Conservation (phyloP, 768 basidiomycete species). For the Tulasnella sp. region DNA sequence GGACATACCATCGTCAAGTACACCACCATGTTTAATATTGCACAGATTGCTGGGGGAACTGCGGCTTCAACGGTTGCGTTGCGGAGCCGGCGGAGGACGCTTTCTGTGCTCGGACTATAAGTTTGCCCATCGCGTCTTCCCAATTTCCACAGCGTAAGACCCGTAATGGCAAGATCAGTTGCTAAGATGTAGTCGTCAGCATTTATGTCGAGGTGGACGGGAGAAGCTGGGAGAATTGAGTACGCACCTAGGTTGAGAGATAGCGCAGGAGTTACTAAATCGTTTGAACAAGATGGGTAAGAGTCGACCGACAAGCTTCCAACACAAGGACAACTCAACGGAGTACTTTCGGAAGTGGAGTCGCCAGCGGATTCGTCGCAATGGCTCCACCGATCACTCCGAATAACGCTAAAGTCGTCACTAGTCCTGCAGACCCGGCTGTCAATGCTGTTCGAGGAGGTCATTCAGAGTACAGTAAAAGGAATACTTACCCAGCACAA, state of each 20-base stretch:
- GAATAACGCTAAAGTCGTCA: neutral
- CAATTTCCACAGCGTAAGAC: neutral
- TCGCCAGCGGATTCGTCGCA: neutral
- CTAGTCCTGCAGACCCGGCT: neutral
- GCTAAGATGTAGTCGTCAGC: neutral
- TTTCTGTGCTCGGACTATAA: neutral
- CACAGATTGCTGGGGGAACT: neutral
- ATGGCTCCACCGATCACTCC: neutral
- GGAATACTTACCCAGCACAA: neutral
- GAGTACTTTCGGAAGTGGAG: neutral
- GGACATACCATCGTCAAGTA: neutral
- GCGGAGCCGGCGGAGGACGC: neutral
- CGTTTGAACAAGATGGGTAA: neutral
- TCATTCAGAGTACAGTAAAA: neutral
- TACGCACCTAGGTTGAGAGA: neutral
- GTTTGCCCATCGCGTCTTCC: neutral
- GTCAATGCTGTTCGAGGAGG: neutral
- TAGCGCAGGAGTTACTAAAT: neutral
- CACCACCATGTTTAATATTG: neutral
- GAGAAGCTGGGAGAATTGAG: neutral
- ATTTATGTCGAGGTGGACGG: neutral
- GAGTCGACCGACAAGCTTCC: neutral
- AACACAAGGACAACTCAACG: neutral
- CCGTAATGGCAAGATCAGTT: slow-evolving; percentile 1
- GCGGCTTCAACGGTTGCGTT: neutral